phyloP scores from a whole-genome alignment of 176 grass and related monocot species.

The Triticum urartu region DNA sequence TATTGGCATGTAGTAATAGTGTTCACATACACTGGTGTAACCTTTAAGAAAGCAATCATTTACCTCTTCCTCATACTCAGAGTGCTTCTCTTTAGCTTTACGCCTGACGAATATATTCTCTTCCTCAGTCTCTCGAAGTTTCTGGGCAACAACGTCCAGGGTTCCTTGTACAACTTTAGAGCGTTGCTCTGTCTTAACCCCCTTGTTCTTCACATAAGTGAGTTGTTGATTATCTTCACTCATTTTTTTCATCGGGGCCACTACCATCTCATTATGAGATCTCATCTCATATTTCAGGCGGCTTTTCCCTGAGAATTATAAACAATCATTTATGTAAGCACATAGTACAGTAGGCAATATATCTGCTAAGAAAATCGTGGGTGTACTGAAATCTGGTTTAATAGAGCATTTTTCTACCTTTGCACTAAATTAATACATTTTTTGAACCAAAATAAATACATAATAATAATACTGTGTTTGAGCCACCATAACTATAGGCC shows the following conservation, averaged over 20 bases:
- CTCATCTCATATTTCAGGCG: slow-evolving; percentile 74
- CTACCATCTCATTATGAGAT: slow-evolving; percentile 95
- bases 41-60: not conserved
- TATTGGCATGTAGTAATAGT: too few species aligned
- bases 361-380: not conserved
- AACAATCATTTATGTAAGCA: slow-evolving; percentile 5
- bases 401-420: not conserved
- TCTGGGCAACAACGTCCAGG: slow-evolving; percentile 52
- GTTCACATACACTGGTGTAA: too few species aligned
- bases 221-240: slow-evolving; percentile 87
- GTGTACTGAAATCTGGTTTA: not conserved
- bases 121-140: slow-evolving; percentile 49
- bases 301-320: slow-evolving; percentile 57
- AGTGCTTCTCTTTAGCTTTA: slow-evolving; percentile 75
- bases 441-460: too few species aligned
- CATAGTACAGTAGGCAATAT: not conserved
- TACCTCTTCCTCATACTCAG: slow-evolving; percentile 86
- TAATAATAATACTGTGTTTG: too few species aligned
- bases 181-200: slow-evolving; percentile 60
- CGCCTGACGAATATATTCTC: slow-evolving; percentile 58
- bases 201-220: slow-evolving; percentile 65
- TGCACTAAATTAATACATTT: too few species aligned
- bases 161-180: slow-evolving; percentile 74
- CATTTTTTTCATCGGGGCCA: slow-evolving; percentile 83
- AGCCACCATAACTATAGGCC: too few species aligned